Percentiles rank a stretch among this genome's conserved stretches.
phyloP scores from a whole-genome alignment of 768 basidiomycete genomes.

The Coprinellus aureogranulatus region DNA sequence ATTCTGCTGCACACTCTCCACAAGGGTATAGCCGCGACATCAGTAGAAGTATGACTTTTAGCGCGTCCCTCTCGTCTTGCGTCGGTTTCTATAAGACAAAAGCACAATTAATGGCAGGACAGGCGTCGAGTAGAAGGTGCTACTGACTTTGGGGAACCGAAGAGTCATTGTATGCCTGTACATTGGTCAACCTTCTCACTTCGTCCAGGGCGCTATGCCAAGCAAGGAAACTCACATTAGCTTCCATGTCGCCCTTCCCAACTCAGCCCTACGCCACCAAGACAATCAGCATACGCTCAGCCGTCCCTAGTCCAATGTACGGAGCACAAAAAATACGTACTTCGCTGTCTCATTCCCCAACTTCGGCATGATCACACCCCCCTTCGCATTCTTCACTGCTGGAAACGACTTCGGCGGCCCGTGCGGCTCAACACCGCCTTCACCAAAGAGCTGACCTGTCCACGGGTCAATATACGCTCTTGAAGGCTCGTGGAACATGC shows the following conservation, averaged over 20 bases:
- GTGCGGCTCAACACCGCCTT: slow-evolving; percentile 57
- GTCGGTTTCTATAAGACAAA: slow-evolving; percentile 81
- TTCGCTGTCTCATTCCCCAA: slow-evolving; percentile 89
- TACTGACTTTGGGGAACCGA: slow-evolving; percentile 78
- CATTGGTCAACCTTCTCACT: neutral
- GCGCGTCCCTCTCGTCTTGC: slow-evolving; percentile 74
- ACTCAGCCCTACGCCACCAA: slow-evolving; percentile 60
- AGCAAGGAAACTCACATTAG: slow-evolving; percentile 55
- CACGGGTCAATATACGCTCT: slow-evolving; percentile 69
- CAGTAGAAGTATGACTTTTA: slow-evolving; percentile 84
- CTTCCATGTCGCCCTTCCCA: slow-evolving; percentile 90
- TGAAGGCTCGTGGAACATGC: slow-evolving; percentile 60
- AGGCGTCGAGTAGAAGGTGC: too few species aligned
- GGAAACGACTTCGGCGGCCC: slow-evolving; percentile 21
- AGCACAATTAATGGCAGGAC: slow-evolving; percentile 3
- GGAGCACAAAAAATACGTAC: slow-evolving; percentile 40
- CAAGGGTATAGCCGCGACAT: slow-evolving; percentile 90
- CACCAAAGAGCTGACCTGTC: slow-evolving; percentile 69
- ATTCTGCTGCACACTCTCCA: slow-evolving; percentile 91
- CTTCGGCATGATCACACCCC: slow-evolving; percentile 89
- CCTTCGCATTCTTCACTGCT: slow-evolving; percentile 28
- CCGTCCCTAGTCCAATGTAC: too few species aligned
- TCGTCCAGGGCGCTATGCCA: neutral
- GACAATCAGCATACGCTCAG: neutral
- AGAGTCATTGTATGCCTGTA: slow-evolving; percentile 89